A percentile compares a stretch with the other conserved stretches of the same genome.
These are phyloP conservation scores for Echinochloa phyllopogon DNA, from an alignment of 176 grass and related monocot species.

Conservation along the genomic window DNA sequence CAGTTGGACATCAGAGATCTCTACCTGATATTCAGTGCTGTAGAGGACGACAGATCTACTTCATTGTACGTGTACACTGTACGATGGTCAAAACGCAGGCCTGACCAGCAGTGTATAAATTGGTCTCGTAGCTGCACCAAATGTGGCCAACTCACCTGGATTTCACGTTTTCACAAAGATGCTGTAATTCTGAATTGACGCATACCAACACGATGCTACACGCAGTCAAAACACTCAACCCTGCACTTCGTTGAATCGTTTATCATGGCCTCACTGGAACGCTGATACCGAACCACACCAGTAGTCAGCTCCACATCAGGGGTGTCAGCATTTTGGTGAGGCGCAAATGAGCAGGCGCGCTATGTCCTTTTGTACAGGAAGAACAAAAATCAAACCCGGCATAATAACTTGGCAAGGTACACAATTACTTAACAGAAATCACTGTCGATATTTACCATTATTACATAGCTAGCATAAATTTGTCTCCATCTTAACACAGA, in stretches of 20 bases:
- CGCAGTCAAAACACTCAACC: not conserved
- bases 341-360: too few relatives aligned
- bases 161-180: not conserved
- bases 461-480: slow-evolving; percentile 25
- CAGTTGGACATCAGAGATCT: slow-evolving; percentile 8
- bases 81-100: slow-evolving; percentile 7
- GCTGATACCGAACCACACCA: too few relatives aligned
- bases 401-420: not conserved
- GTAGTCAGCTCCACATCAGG: too few relatives aligned
- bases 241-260: not conserved
- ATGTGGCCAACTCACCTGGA: not conserved
- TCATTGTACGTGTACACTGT: slow-evolving; percentile 19
- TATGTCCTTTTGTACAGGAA: not conserved
- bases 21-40: slow-evolving; percentile 21
- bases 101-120: not conserved
- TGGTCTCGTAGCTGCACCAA: not conserved
- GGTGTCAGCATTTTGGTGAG: too few relatives aligned
- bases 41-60: slow-evolving; percentile 13
- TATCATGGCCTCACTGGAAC: not conserved
- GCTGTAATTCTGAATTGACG: not conserved
- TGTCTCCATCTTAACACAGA: not conserved
- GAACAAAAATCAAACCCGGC: not conserved
- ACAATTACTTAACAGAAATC: not conserved
- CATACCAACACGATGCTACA: not conserved
- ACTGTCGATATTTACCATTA: slow-evolving; percentile 42